Percentiles rank a stretch among this genome's conserved stretches.
These are phyloP conservation scores for Taphrina betulina DNA, from an alignment of 1,139 yeast genomes.

Conservation along the genomic window DNA sequence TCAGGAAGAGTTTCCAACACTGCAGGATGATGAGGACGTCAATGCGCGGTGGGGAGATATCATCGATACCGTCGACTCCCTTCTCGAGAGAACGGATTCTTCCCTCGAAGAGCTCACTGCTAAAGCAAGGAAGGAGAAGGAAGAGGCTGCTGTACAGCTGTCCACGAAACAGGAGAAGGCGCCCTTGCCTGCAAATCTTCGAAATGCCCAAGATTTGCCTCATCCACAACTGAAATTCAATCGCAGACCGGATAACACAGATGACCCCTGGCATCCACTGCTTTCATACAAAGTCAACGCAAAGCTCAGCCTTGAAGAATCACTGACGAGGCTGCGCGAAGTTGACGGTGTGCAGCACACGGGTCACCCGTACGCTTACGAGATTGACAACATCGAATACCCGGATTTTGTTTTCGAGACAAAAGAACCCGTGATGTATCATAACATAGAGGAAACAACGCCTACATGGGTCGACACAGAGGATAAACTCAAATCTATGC, in stretches of 20 bases:
- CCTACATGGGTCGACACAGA: constrained; percentile 72
- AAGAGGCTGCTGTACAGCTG: constrained; percentile 23
- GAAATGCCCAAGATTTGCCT: constrained; percentile 48
- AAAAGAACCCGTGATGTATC: constrained; percentile 55
- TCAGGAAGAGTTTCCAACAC: constrained; percentile 44
- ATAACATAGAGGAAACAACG: constrained; percentile 64
- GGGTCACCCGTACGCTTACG: constrained; percentile 79
- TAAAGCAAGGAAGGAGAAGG: constrained; percentile 23
- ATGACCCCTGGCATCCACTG: constrained; percentile 62
- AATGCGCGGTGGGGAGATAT: constrained; percentile 62
- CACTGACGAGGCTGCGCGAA: constrained; percentile 48
- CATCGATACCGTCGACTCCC: constrained; percentile 61
- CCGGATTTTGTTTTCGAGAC: constrained; percentile 57
- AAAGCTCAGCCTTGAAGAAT: constrained; percentile 55
- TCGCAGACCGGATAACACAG: constrained; percentile 64
- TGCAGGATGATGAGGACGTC: constrained; percentile 50
- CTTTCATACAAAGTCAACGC: constrained; percentile 71
- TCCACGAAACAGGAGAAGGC: constrained; percentile 26
- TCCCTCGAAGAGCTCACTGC: constrained; percentile 54
- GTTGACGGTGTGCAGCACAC: constrained; percentile 45
- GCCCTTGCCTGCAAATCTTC: constrained; percentile 36
- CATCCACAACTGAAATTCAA: constrained; percentile 75
- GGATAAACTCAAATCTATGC: constrained; percentile 56
- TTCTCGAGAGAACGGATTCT: constrained; percentile 69
- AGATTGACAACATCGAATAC: constrained; percentile 69